Conservation (phyloP, 2,329 filamentous ascomycete genomes). For the Bipolaris cookei region DNA sequence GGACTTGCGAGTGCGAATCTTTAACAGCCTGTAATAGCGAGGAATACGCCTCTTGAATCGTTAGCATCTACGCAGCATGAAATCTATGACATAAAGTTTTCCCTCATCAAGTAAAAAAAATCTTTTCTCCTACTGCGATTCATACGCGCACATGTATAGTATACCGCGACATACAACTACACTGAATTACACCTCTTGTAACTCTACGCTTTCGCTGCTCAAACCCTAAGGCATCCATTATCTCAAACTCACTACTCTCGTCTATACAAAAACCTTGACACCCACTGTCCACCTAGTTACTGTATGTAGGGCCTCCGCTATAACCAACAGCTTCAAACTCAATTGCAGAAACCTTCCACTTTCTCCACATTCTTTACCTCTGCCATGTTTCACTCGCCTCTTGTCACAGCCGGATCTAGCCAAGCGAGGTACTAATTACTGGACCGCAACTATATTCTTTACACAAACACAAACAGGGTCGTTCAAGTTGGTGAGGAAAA, state of each 20-base stretch:
- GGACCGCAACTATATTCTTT: slow-evolving; percentile 43
- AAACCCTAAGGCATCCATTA: slow-evolving; percentile 31
- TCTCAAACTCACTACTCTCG: slow-evolving; percentile 35
- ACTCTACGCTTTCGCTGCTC: slow-evolving; percentile 35
- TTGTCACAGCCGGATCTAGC: background rate
- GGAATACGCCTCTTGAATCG: too few species aligned
- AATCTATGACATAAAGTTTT: too few species aligned
- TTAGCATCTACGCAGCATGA: too few species aligned
- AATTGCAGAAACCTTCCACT: background rate
- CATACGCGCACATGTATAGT: slow-evolving; percentile 13
- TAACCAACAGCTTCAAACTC: background rate
- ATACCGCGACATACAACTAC: too few species aligned
- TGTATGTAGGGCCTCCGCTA: slow-evolving; percentile 31
- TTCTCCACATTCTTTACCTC: slow-evolving; percentile 3
- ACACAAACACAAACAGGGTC: slow-evolving; percentile 33
- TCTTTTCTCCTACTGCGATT: background rate
- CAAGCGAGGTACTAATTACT: slow-evolving; percentile 29
- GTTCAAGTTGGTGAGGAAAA: slow-evolving; percentile 22
- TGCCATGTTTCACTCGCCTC: background rate
- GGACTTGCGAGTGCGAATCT: too few species aligned
- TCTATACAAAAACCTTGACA: slow-evolving; percentile 26
- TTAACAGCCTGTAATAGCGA: too few species aligned
- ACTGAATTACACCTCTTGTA: slow-evolving; percentile 17
- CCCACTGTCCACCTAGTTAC: slow-evolving; percentile 32
- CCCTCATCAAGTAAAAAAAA: too few species aligned